Base-by-base conservation (phyloP, 306 rosid species). In the Prosopis cineraria region DNA sequence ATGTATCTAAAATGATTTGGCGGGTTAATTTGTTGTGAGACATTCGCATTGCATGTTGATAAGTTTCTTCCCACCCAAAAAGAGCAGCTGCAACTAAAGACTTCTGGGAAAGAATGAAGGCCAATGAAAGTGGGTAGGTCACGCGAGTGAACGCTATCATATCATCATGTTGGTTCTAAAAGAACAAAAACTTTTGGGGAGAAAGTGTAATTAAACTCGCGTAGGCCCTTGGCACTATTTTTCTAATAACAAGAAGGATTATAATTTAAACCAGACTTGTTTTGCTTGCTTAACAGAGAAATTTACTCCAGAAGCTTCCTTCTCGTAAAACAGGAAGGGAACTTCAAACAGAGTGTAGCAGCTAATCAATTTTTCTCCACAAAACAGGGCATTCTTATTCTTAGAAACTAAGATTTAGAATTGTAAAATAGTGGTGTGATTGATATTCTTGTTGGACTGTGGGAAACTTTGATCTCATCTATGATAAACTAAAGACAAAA, bases 41-140 rank as follows among this genome's bases (percentile, higher is more conserved):
- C 70, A 65, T n/a, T 12, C 19, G 20, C 48, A 66, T 20, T 39
- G 31, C n/a, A 65, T 10, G 22, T 55, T 10, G 62, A 56, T 37
- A 3, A 43, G 30, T 66, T 66, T 66, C 31, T 66, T 66, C 70
- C 30, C 30, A 22, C 11, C 30, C 48, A 12, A 12, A 66, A 10
- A 39, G 50, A 20, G 47, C 12, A 5, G n/a, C 10, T 37, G 60
- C 70, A n/a, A 19, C 44, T 63, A 53, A 22, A 17, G n/a, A 64
- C 70, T 69, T 66, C n/a, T 16, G 83, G 10, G 19, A 48, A 10
- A 37, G 52, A 63, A 52, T 33, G 10, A 60, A 43, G 4, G 66
- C 78, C 33, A 63, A 30, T 73, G 68, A 62, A 40, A 79, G 83
- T 82, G 73, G 89, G 87, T 69, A 86, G 89, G 87, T 73, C 84